Percentiles rank a stretch among this genome's conserved stretches.
These are phyloP conservation scores for Nakazawaea ernobii DNA, from an alignment of 805 yeast genomes.

Conservation along the genomic window DNA sequence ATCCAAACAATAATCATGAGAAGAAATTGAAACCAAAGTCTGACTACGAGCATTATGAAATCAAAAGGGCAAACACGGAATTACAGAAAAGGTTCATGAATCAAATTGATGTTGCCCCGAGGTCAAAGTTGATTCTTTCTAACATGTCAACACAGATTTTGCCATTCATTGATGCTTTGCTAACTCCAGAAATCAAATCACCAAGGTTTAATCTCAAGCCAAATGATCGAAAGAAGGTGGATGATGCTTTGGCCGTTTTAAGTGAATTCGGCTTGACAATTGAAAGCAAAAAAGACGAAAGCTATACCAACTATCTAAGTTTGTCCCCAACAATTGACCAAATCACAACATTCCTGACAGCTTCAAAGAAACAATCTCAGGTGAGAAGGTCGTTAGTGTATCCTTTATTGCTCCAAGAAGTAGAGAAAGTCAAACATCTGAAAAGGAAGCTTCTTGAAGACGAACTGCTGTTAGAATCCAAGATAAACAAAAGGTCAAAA, in stretches of 20 bases:
- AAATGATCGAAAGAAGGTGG: constrained; percentile 27
- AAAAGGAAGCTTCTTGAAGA: constrained; percentile 10
- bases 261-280: constrained; percentile 34
- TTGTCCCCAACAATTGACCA: constrained; percentile 8
- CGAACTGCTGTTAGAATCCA: constrained; percentile 6
- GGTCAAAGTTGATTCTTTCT: constrained; percentile 21
- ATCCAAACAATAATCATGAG: constrained; percentile 33
- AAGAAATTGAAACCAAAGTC: constrained; percentile 15
- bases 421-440: constrained; percentile 22
- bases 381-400: constrained; percentile 12
- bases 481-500: constrained; percentile 5
- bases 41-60: constrained; percentile 36
- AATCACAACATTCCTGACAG: constrained; percentile 13
- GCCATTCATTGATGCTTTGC: constrained; percentile 28
- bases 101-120: constrained; percentile 22
- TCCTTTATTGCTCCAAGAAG: constrained; percentile 19
- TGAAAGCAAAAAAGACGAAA: constrained; percentile 27
- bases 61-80: constrained; percentile 27
- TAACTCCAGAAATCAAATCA: constrained; percentile 21
- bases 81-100: constrained; percentile 25
- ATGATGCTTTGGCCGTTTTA: constrained; percentile 31
- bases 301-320: not conserved
- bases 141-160: constrained; percentile 23
- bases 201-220: constrained; percentile 22
- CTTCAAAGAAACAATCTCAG: constrained; percentile 4